Evolutionary conservation across 805 yeast species (phyloP).

Genomic region (Jamesozyma hellenica): DNA sequence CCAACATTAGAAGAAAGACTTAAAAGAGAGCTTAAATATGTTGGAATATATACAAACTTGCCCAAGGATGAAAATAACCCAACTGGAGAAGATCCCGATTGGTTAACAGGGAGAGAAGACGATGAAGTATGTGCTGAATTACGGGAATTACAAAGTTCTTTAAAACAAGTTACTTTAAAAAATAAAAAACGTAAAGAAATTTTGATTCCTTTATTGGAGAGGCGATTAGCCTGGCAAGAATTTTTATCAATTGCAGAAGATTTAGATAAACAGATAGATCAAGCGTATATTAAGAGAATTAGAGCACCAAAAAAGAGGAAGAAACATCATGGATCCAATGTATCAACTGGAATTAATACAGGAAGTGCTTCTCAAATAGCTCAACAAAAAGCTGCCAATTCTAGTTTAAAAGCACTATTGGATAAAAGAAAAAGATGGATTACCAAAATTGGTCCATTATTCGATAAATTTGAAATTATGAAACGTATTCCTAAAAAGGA

Average conservation of each 20-base stretch:
- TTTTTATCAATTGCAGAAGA: constrained; percentile 84
- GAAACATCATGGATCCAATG: constrained; percentile 19
- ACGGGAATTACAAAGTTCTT: constrained; percentile 57
- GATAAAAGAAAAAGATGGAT: constrained; percentile 90
- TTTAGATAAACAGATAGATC: constrained; percentile 93
- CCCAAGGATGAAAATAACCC: constrained; percentile 26
- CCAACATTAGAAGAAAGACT: constrained; percentile 76
- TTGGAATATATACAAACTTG: constrained; percentile 73
- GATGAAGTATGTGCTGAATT: constrained; percentile 87
- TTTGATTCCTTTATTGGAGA: constrained; percentile 66
- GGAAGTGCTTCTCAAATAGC: constrained; percentile 31
- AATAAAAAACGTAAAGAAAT: constrained; percentile 60
- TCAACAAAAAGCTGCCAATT: constrained; percentile 62
- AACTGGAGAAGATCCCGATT: constrained; percentile 35
- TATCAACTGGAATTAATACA: constrained; percentile 9
- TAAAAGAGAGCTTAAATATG: constrained; percentile 76
- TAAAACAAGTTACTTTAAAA: constrained; percentile 47
- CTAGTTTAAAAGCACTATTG: constrained; percentile 65
- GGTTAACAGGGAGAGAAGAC: constrained; percentile 78
- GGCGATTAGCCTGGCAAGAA: constrained; percentile 91
- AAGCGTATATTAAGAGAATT: constrained; percentile 74
- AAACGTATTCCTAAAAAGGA: constrained; percentile 60
- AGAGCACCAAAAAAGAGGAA: constrained; percentile 52
- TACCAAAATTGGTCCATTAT: constrained; percentile 77
- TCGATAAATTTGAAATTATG: constrained; percentile 58